A percentile compares a stretch with the other conserved stretches of the same genome.
phyloP scores from a whole-genome alignment of 768 basidiomycete genomes.

The Hygrocybe coccinea region DNA sequence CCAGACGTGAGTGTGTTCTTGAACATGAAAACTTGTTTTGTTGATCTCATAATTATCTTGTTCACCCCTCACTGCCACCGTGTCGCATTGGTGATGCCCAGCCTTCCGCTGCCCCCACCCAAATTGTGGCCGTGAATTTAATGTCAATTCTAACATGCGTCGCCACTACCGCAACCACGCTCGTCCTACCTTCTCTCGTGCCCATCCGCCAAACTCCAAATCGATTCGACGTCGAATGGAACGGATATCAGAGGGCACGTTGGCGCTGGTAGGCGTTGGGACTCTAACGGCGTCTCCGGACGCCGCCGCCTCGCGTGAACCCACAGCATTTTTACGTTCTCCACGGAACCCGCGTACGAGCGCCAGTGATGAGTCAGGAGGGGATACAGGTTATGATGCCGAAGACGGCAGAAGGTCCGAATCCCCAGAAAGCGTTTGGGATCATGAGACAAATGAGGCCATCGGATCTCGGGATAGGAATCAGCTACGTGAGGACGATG shows the following conservation, averaged over 20 bases:
- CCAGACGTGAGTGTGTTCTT: conserved; percentile 52
- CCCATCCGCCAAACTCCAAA: conserved; percentile 11
- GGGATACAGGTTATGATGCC: background rate
- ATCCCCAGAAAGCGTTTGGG: background rate
- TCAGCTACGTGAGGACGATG: background rate
- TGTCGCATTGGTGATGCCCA: conserved; percentile 21
- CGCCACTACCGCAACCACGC: conserved; percentile 70
- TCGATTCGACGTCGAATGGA: conserved; percentile 24
- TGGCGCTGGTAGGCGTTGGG: background rate
- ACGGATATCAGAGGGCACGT: conserved; percentile 10
- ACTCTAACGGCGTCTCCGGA: background rate
- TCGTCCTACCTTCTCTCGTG: conserved; percentile 29
- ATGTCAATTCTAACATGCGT: conserved; percentile 83
- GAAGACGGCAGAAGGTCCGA: background rate
- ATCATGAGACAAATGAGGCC: background rate
- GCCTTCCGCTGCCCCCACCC: conserved; percentile 74
- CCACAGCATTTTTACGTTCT: background rate
- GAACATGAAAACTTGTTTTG: no score
- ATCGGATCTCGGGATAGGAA: background rate
- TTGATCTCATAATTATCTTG: background rate
- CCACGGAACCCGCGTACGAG: background rate
- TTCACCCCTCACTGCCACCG: conserved; percentile 1
- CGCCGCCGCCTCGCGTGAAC: no score
- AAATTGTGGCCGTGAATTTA: conserved; percentile 71
- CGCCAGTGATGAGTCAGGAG: background rate